Base-by-base conservation (phyloP, 2,329 filamentous ascomycete species). In the Torrubiellomyces zombiae region DNA sequence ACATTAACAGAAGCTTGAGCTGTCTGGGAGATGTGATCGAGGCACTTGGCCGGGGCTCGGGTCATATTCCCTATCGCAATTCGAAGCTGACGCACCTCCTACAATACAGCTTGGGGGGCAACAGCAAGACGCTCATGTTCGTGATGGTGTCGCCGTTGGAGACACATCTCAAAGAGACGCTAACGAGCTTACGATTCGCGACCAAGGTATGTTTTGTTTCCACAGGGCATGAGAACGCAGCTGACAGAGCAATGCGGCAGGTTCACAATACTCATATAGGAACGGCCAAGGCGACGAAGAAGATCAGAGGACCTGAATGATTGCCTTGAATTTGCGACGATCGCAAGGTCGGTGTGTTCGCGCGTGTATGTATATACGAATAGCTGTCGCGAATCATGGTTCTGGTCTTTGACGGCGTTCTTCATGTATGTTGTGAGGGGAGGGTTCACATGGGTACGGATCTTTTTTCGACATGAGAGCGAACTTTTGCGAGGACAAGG, bases 71-170 rank as follows among this genome's bases (percentile, higher is more conserved):
- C 2, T 98, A 95, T 55, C 65, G 89, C 27, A 95, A 95, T 55
- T 93, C 81, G 38, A 95, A 94, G 67, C 64, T 98, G 36, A 98
- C 89, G 7, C 92, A 94, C 44, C 64, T 98, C 23, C 65, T 98
- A 18, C 82, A 95, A 67, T 91, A 89, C 45, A 93, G 82, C 3
- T 60, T 98, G 6, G 86, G 89, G 4, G 89, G 89, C 10, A 94
- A 93, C 50, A 89, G 78, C 38, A 92, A 94, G 56, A 98, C 89
- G 1, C 74, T 98, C 40, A 98, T 98, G 89, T 93, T 98, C 49
- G 82, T 95, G 47, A 95, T 95, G 85, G 79, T 93, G 28, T 89
- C 78, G 38, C 89, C 89, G 17, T 58, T 95, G 30, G 80, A 91
- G 55, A 78, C 74, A 5, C 89, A 95, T 55, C 59, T 94, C 35